Conservation (phyloP, 73 alveolate species). For the Uronychia setigera region DNA sequence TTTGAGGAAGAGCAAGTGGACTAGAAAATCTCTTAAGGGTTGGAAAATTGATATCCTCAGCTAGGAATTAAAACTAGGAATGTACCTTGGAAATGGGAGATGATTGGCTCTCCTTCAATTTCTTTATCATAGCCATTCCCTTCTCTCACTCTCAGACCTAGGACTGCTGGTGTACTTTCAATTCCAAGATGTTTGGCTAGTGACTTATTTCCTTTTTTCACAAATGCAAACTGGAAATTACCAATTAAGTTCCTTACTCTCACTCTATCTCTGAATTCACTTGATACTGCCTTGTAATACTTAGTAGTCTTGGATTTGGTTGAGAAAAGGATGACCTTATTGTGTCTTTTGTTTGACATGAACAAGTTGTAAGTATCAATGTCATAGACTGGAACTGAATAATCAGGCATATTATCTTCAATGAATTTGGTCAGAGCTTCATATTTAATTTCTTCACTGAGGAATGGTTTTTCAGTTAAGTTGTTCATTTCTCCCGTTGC, state of each 20-base stretch:
- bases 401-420: too few relatives aligned
- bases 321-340: too few relatives aligned
- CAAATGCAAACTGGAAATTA: background rate
- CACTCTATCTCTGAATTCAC: background rate
- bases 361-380: too few relatives aligned
- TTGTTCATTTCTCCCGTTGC: too few relatives aligned
- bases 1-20: background rate
- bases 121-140: background rate
- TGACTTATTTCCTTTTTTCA: background rate
- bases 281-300: background rate
- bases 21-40: background rate
- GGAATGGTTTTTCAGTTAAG: too few relatives aligned
- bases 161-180: background rate
- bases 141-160: background rate
- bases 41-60: background rate
- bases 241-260: background rate
- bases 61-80: background rate
- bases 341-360: too few relatives aligned
- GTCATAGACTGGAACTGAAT: too few relatives aligned
- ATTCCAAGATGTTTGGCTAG: background rate
- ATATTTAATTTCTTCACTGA: too few relatives aligned
- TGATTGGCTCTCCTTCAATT: slow-evolving; percentile 1
- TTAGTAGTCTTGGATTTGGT: too few relatives aligned
- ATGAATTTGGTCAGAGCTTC: too few relatives aligned
- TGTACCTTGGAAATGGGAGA: background rate